phyloP scores from a whole-genome alignment of 345 rosid genomes.

The Noccaea bulbosa region DNA sequence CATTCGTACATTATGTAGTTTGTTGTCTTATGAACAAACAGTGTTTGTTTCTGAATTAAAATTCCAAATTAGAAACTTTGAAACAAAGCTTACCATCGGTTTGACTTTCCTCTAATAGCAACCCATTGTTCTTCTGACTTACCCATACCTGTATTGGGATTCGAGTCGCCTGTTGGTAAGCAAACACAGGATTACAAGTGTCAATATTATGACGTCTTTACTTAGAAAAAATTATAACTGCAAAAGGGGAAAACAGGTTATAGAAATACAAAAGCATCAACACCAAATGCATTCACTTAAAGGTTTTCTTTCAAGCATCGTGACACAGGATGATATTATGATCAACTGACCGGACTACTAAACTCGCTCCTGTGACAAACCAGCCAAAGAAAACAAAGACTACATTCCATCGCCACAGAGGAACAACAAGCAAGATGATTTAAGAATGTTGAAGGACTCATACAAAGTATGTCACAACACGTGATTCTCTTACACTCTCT shows the following conservation, averaged over 20 bases:
- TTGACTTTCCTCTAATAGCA: conserved; percentile 72
- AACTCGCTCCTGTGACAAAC: conserved; percentile 13
- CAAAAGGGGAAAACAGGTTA: conserved; percentile 2
- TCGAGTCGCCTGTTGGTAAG: conserved; percentile 73
- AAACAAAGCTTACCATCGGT: conserved; percentile 60
- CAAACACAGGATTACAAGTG: conserved; percentile 20
- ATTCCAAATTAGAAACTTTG: conserved; percentile 22
- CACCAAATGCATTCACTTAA: conserved; percentile 14
- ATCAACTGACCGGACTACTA: conserved; percentile 14
- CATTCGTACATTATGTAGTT: conserved; percentile 2
- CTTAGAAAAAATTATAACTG: background rate
- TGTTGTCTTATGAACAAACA: conserved; percentile 18
- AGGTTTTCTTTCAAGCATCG: conserved; percentile 15
- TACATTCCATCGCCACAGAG: conserved; percentile 23
- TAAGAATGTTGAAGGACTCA: conserved; percentile 21
- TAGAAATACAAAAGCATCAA: conserved; percentile 9
- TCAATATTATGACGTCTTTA: conserved; percentile 23
- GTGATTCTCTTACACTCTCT: conserved; percentile 16
- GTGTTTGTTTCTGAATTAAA: conserved; percentile 9
- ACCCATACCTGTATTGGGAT: conserved; percentile 88
- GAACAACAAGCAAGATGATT: conserved; percentile 23
- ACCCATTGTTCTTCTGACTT: conserved; percentile 72
- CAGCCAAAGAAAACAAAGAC: conserved; percentile 7
- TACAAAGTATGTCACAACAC: background rate
- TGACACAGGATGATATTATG: conserved; percentile 11